Base-by-base conservation (phyloP, 305 asterid genomes). In the Withania somnifera region DNA sequence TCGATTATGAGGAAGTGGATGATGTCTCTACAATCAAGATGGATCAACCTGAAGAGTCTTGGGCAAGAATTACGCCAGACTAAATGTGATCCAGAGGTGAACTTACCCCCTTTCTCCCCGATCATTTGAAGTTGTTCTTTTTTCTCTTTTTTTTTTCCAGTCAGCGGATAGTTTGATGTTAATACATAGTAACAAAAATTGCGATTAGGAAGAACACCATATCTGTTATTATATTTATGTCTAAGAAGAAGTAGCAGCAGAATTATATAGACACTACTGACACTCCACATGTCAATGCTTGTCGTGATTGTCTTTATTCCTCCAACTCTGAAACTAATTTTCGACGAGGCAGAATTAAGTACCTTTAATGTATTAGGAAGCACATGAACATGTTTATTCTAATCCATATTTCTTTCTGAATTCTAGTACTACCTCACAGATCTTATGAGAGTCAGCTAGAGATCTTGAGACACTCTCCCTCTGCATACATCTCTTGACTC, bases 401-500 rank as follows among this genome's bases (percentile, higher is more conserved):
- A 69, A 30, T 6, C 85, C 82, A 81, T 40, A 32, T 3, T 82
- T 53, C 76, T 82, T 80, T 9, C 79, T 42, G 13, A 51, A 71
- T 10, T 82, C 87, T 38, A 34, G 53, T 28, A 84, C 45, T 1
- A 32, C 15, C 83, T 78, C 80, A 67, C 10, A 68, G 20, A 78
- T 56, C 80, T 79, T 79, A 15, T n/a, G 26, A 38, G 83, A 50
- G 40, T 83, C 80, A 38, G 86, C 3, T 20, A 83, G 54, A 68
- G 81, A 15, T 42, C 14, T 75, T 6, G 84, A 75, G 28, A 82
- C 83, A 19, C 83, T 78, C 20, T 83, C 83, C 69, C 40, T 83
- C 61, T 83, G 11, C 82, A 78, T 77, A 60, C 85, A 83, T 50
- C 79, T 83, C 5, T 78, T 9, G 20, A 61, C 83, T 83, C 86